Evolutionary conservation across 2,329 filamentous ascomycete genomes (phyloP).

Genomic region (Penicillium sp.): DNA sequence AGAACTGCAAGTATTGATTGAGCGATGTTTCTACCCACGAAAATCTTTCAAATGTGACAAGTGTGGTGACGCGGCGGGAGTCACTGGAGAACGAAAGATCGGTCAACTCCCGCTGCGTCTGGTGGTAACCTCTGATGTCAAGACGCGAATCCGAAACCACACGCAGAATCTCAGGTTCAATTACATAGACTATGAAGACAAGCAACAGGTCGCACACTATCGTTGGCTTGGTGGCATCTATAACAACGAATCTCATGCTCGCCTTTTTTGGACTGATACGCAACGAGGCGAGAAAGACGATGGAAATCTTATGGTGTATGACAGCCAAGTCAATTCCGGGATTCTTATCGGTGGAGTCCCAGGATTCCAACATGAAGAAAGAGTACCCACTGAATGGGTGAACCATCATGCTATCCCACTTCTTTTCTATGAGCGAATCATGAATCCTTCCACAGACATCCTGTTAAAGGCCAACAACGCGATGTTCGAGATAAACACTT

Average conservation of each 20-base stretch:
- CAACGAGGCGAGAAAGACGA: constrained; percentile 24
- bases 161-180: constrained; percentile 24
- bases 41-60: constrained; percentile 1
- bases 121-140: constrained; percentile 19
- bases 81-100: constrained; percentile 12
- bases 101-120: constrained; percentile 29
- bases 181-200: constrained; percentile 19
- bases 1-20: constrained; percentile 17
- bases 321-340: constrained; percentile 24
- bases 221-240: constrained; percentile 41
- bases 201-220: constrained; percentile 24
- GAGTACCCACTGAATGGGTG: constrained; percentile 27
- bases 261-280: constrained; percentile 32
- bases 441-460: constrained; percentile 21
- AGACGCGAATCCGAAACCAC: constrained; percentile 17
- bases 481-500: constrained; percentile 12
- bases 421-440: constrained; percentile 35
- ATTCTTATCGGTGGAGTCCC: constrained; percentile 26
- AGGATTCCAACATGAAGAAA: constrained; percentile 10
- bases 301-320: constrained; percentile 29
- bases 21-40: constrained; percentile 13
- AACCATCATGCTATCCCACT: constrained; percentile 20
- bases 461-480: constrained; percentile 14
- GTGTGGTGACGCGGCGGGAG: constrained; percentile 7
- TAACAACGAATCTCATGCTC: constrained; percentile 15